Percentiles rank a stretch among this genome's conserved stretches.
Conservation (phyloP, 2,329 filamentous ascomycete genomes). For the Colletotrichum horii region DNA sequence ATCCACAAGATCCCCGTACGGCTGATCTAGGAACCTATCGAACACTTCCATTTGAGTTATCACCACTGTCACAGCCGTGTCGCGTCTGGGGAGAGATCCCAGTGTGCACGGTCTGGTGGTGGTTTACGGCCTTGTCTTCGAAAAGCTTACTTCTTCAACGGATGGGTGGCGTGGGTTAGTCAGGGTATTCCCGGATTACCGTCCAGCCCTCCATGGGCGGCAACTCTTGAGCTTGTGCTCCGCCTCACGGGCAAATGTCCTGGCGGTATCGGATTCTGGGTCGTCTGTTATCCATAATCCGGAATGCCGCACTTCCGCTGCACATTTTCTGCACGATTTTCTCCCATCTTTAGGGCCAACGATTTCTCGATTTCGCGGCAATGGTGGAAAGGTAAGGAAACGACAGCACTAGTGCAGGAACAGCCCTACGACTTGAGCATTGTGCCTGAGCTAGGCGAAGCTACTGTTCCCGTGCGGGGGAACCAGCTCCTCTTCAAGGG, state of each 20-base stretch:
- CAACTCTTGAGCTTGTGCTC: not conserved
- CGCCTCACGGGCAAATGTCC: not conserved
- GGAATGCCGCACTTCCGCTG: not conserved
- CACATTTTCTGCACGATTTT: not conserved
- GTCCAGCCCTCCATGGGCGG: not conserved
- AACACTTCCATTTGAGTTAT: conserved; percentile 5
- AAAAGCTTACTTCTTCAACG: not conserved
- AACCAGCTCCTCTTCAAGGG: not conserved
- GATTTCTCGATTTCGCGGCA: not conserved
- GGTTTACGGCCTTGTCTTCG: not conserved
- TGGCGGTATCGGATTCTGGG: not conserved
- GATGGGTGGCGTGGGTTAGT: not conserved
- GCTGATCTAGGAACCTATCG: not conserved
- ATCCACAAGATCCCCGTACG: not conserved
- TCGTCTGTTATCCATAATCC: not conserved
- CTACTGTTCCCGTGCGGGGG: not conserved
- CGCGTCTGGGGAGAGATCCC: not conserved
- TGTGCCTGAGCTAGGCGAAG: not conserved
- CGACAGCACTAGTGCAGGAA: not conserved
- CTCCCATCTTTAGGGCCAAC: not conserved
- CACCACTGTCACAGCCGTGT: conserved; percentile 19
- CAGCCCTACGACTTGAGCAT: not conserved
- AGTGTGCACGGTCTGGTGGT: not conserved
- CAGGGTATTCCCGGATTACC: not conserved
- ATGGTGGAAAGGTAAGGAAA: not conserved